Evolutionary conservation across 768 basidiomycete genomes (phyloP).

Genomic region (Lactifluus piperatus): DNA sequence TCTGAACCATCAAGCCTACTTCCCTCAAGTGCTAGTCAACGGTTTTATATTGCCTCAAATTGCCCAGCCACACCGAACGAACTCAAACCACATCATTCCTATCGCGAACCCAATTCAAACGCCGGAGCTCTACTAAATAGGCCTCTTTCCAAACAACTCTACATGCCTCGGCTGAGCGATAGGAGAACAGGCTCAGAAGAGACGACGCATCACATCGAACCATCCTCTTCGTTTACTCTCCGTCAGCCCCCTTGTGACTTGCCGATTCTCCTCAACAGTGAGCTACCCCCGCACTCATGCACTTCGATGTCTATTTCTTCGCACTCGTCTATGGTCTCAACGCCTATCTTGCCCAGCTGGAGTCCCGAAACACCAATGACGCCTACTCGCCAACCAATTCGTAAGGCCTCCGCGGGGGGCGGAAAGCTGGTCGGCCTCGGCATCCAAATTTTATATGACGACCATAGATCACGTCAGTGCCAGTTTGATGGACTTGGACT

Average conservation of each 20-base stretch:
- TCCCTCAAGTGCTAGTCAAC: not conserved
- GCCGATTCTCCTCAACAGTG: slow-evolving; percentile 11
- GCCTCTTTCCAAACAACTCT: not conserved
- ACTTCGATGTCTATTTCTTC: slow-evolving; percentile 15
- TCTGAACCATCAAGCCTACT: not conserved
- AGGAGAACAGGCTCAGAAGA: not conserved
- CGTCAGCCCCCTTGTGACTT: slow-evolving; percentile 5
- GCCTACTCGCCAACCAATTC: slow-evolving; percentile 13
- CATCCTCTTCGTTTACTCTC: slow-evolving; percentile 12
- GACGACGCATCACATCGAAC: not conserved
- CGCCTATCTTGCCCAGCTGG: slow-evolving; percentile 12
- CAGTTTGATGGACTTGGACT: slow-evolving; percentile 19
- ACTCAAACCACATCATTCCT: not conserved
- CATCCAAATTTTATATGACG: slow-evolving; percentile 14
- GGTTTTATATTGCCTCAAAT: not conserved
- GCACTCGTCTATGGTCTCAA: slow-evolving; percentile 14
- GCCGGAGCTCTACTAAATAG: not conserved
- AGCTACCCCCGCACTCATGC: slow-evolving; percentile 10
- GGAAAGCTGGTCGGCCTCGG: slow-evolving; percentile 16
- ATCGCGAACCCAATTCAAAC: not conserved
- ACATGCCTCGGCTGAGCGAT: not conserved
- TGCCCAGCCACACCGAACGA: not conserved
- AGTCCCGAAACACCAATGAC: slow-evolving; percentile 7
- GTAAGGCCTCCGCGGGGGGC: not conserved
- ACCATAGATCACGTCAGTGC: slow-evolving; percentile 4